Evolutionary conservation across 768 basidiomycete genomes (phyloP).

Genomic region (Pleurotus ostreatus): DNA sequence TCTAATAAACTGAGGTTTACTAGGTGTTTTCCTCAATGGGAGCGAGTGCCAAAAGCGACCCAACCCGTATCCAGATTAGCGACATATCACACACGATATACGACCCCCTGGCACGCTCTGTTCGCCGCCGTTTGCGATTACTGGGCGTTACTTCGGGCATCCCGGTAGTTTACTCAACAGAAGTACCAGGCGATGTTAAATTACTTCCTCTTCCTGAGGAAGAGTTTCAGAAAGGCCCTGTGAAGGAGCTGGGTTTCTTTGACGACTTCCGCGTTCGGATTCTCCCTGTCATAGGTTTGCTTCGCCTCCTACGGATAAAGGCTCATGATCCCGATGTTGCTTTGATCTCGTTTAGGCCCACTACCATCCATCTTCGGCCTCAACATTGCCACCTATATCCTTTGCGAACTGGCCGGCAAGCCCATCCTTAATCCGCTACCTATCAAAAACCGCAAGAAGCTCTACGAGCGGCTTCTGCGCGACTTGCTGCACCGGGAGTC

Average conservation of each 20-base stretch:
- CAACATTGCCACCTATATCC: slow-evolving; percentile 82
- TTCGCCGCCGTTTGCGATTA: slow-evolving; percentile 70
- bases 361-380: slow-evolving; percentile 90
- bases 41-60: slow-evolving; percentile 90
- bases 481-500: slow-evolving; percentile 76
- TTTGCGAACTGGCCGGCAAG: slow-evolving; percentile 82
- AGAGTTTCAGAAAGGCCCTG: slow-evolving; percentile 85
- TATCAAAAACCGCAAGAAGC: slow-evolving; percentile 79
- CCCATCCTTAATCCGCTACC: slow-evolving; percentile 81
- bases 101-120: slow-evolving; percentile 91
- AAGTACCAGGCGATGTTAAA: slow-evolving; percentile 84
- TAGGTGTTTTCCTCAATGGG: slow-evolving; percentile 98
- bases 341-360: slow-evolving; percentile 46
- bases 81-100: slow-evolving; percentile 92
- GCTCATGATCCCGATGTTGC: background rate
- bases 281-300: slow-evolving; percentile 80
- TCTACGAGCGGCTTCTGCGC: slow-evolving; percentile 76
- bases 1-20: slow-evolving; percentile 42
- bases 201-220: slow-evolving; percentile 88
- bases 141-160: slow-evolving; percentile 62
- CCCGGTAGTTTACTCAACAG: slow-evolving; percentile 94
- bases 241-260: slow-evolving; percentile 85
- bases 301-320: background rate
- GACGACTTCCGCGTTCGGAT: slow-evolving; percentile 94
- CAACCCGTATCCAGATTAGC: slow-evolving; percentile 91